Percentiles rank a stretch among this genome's conserved stretches.
Evolutionary conservation across 108 stramenopile genomes (phyloP).

Genomic region (Nannochloropsis gaditana): DNA sequence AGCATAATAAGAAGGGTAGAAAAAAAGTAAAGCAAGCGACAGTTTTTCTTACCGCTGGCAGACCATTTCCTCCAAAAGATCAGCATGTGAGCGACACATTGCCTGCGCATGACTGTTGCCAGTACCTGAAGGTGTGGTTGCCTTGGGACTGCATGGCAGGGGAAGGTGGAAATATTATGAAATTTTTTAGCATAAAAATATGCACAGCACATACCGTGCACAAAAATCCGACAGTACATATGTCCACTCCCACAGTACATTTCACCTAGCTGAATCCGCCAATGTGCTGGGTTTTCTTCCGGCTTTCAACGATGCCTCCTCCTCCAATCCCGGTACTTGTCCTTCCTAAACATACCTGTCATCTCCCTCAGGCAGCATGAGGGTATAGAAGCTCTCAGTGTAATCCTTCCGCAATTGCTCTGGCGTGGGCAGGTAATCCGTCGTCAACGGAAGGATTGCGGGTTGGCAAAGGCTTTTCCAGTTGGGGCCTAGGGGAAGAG

Average conservation of each 20-base stretch:
- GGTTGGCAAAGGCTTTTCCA: constrained; percentile 93
- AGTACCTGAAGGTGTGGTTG: not conserved
- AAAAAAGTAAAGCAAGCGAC: not conserved
- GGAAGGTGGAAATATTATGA: too few relatives aligned
- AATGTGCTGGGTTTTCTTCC: too few relatives aligned
- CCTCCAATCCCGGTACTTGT: not conserved
- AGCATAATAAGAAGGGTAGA: constrained; percentile 77
- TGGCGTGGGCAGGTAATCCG: constrained; percentile 77
- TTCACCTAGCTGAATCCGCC: too few relatives aligned
- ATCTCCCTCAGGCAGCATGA: constrained; percentile 66
- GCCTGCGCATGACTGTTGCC: constrained; percentile 5
- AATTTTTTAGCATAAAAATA: too few relatives aligned
- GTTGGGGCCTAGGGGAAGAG: constrained; percentile 62
- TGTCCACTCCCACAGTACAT: too few relatives aligned
- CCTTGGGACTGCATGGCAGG: too few relatives aligned
- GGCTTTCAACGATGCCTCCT: too few relatives aligned
- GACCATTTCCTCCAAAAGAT: constrained; percentile 79
- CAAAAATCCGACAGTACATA: too few relatives aligned
- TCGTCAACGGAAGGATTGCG: constrained; percentile 88
- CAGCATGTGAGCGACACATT: constrained; percentile 54
- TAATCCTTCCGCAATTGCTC: constrained; percentile 64
- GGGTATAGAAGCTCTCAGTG: constrained; percentile 47
- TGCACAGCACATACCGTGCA: too few relatives aligned
- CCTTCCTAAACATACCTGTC: constrained; percentile 65
- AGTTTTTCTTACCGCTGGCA: constrained; percentile 58